Evolutionary conservation across 305 asterid species (phyloP), one percentile per base, ranked within the genome.

Genomic region (Fraxinus albicans): DNA sequence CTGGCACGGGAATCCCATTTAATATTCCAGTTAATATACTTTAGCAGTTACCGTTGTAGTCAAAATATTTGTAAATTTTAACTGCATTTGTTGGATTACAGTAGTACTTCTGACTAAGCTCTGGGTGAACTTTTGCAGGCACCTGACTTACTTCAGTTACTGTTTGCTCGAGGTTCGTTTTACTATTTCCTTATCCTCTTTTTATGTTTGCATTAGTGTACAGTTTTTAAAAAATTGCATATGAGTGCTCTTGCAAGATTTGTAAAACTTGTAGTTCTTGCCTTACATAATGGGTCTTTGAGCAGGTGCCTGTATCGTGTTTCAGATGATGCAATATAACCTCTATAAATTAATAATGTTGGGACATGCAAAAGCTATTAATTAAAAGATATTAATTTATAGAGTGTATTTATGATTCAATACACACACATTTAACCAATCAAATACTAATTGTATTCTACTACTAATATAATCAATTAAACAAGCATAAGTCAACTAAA

Each of bases 71-170:
- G 69, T 55, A 34, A 36, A 74, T 60, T 55, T 76, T 31, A 74
- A 53, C 77, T 83, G 42, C 79, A 36, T 53, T 79, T 55, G 34
- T 79, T 77, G 35, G 47, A 34, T 69, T 58, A 73, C 55, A 29
- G 15, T 77, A 77, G 79, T 17, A 40, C 69, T 84, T 76, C 79
- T 77, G 83, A 75, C 84, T 80, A 80, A 86, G 78, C 72, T 73
- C 74, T 82, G 63, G 70, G 33, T 83, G 82, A 90, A 80, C 67
- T 80, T 84, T 82, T 88, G 89, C 94, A 96, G 99, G 98, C 98
- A 33, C 97, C 98, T 50, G 97, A 94, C 86, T 88, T 96, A 85
- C 98, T 94, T 1, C 92, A 93, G 76, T 82, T 91, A 72, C 89
- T 96, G 55, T 94, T 96, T 89, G 83, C 86, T 84, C 87, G 80